Base-by-base conservation (phyloP, 2,329 filamentous ascomycete genomes). In the Cylindrodendrum hubeiense region DNA sequence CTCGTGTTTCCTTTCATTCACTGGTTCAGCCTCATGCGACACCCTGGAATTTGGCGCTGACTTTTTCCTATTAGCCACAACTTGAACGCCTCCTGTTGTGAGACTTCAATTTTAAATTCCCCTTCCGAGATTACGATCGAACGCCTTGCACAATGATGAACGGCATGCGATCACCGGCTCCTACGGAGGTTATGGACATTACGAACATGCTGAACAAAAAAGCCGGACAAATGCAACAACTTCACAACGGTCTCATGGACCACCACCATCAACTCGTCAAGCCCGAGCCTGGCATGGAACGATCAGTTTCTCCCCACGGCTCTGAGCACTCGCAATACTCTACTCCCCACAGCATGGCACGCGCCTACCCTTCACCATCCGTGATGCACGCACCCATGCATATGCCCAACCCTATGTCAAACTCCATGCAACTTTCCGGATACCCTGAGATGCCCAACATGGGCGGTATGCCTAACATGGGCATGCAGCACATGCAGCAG, bases 281-380 rank as follows among this genome's bases (percentile, higher is more conserved):
- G 66, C 70, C 74, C 50, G 79, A 81, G 54, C 73, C 78, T 51
- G 75, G 71, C 17, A 83, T 88, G 74, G 87, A 89, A 60, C 84
- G 86, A 63, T 83, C 86, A 51, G 84, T 82, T 70, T 89, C 87
- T 7, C 86, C 87, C 10, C 87, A 89, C 77, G 86, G 86, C 60
- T 89, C 87, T 15, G 87, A 89, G 70, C 84, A 86, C 75, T 89
- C 86, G 5, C 83, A 86, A 64, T 87, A 87, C 75, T 87, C 86
- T 2, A 82, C 80, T 50, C 79, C 80, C 44, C 82, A 84, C 72
- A 82, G 80, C 63, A 79, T 85, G 69, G 79, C 80, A 17, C 79
- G 85, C 65, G 80, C 84, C 1, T 89, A 88, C 70, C 84, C 84
- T 54, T 88, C 87, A 7, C 86, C 87, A 2, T 80, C 81, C 12